phyloP scores from a whole-genome alignment of 345 rosid species.

The Dovyalis caffra region DNA sequence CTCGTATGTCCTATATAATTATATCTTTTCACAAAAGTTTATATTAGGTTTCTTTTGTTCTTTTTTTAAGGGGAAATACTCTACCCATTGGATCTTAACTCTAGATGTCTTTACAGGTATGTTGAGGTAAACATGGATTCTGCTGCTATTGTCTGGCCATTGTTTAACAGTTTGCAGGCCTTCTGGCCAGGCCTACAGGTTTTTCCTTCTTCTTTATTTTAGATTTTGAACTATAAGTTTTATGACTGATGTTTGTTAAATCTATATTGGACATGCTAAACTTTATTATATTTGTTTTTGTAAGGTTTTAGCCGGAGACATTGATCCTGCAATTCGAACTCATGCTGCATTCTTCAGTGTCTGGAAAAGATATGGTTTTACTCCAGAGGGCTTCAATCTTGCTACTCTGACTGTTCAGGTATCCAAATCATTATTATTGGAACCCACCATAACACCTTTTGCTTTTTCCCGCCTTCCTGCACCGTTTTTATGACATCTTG shows the following conservation, averaged over 20 bases:
- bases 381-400: slow-evolving; percentile 96
- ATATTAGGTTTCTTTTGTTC: slow-evolving; percentile 1
- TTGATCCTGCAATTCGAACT: slow-evolving; percentile 94
- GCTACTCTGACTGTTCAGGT: slow-evolving; percentile 77
- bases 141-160: slow-evolving; percentile 91
- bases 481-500: background rate
- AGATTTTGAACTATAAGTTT: background rate
- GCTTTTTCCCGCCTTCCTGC: background rate
- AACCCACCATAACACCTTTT: background rate
- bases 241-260: background rate
- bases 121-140: slow-evolving; percentile 99
- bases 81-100: background rate
- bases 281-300: too few species aligned
- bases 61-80: background rate
- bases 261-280: background rate
- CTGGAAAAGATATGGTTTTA: slow-evolving; percentile 93
- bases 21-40: too few species aligned
- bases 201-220: background rate
- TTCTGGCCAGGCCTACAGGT: slow-evolving; percentile 99
- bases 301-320: slow-evolving; percentile 97
- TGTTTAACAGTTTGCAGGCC: slow-evolving; percentile 97
- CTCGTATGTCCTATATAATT: slow-evolving; percentile 25
- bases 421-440: slow-evolving; percentile 10
- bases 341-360: slow-evolving; percentile 95
- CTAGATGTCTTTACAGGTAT: slow-evolving; percentile 56